phyloP scores from a whole-genome alignment of 768 basidiomycete genomes.

The Naganishia kalamii region DNA sequence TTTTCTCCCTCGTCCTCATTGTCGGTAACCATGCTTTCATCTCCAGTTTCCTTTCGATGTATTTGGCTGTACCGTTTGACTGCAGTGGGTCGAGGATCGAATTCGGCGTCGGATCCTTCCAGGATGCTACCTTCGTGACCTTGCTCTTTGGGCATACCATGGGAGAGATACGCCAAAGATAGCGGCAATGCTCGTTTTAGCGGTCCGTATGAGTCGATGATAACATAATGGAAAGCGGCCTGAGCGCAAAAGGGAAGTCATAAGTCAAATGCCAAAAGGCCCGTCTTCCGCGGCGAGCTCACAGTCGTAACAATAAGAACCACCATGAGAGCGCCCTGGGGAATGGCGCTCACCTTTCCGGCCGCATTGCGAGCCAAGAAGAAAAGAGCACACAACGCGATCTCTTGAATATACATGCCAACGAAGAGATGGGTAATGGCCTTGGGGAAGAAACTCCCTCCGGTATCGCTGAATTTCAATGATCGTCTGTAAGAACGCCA shows the following conservation, averaged over 20 bases:
- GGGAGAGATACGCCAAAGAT: constrained; percentile 66
- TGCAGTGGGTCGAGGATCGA: constrained; percentile 13
- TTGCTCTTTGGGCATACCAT: constrained; percentile 45
- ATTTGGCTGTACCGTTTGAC: background rate
- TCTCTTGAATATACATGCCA: constrained; percentile 82
- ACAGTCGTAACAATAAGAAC: constrained; percentile 78
- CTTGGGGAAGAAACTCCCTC: constrained; percentile 90
- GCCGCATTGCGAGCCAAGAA: constrained; percentile 68
- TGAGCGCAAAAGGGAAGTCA: constrained; percentile 34
- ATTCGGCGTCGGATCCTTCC: constrained; percentile 35
- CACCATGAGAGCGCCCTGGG: constrained; percentile 76
- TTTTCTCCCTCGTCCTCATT: background rate
- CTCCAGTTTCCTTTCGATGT: background rate
- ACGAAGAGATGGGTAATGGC: constrained; percentile 90
- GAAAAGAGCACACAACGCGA: constrained; percentile 80
- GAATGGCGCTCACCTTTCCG: constrained; percentile 55
- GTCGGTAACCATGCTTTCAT: background rate
- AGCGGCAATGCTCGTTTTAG: constrained; percentile 69
- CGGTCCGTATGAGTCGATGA: constrained; percentile 74
- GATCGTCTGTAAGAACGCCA: background rate
- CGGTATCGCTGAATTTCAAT: constrained; percentile 64
- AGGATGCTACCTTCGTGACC: constrained; percentile 35
- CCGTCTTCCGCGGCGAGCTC: constrained; percentile 37
- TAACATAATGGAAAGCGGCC: constrained; percentile 66
- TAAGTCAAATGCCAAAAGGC: no score